phyloP scores from a whole-genome alignment of 495 filamentous ascomycete genomes.

The Apiosordaria backusii region DNA sequence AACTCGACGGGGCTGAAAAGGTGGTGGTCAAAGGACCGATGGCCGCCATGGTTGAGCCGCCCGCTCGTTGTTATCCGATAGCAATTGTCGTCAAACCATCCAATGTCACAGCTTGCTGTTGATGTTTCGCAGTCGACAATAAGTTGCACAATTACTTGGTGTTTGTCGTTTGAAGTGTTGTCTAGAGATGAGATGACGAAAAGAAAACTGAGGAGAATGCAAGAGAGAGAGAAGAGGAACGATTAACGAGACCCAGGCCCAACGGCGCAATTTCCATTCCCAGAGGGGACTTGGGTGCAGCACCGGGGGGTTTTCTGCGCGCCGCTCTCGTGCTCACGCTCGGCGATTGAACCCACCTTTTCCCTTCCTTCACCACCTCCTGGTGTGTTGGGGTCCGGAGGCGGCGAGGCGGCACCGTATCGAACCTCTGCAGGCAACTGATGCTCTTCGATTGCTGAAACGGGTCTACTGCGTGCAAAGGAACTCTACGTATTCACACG shows the following conservation, averaged over 20 bases:
- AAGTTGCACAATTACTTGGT: neutral
- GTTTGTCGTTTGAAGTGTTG: neutral
- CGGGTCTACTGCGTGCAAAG: neutral
- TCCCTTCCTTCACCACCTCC: neutral
- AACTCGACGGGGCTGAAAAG: conserved; percentile 28
- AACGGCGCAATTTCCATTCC: conserved; percentile 3
- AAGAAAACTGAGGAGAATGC: conserved; percentile 1
- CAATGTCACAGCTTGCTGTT: conserved; percentile 6
- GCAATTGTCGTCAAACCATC: conserved; percentile 19
- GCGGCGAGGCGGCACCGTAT: neutral
- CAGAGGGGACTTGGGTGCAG: neutral
- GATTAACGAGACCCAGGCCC: neutral
- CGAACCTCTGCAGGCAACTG: neutral
- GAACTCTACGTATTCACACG: neutral
- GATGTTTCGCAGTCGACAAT: neutral
- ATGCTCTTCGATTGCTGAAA: neutral
- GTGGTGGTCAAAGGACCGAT: conserved; percentile 35
- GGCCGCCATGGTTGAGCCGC: conserved; percentile 29
- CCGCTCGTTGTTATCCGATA: conserved; percentile 16
- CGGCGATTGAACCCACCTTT: conserved; percentile 1
- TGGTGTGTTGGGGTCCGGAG: neutral
- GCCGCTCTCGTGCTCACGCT: conserved; percentile 4
- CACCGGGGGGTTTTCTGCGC: conserved; percentile 3
- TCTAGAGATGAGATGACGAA: neutral
- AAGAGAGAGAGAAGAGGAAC: neutral